phyloP scores from a whole-genome alignment of 495 filamentous ascomycete genomes.

The Tricharina praecox region DNA sequence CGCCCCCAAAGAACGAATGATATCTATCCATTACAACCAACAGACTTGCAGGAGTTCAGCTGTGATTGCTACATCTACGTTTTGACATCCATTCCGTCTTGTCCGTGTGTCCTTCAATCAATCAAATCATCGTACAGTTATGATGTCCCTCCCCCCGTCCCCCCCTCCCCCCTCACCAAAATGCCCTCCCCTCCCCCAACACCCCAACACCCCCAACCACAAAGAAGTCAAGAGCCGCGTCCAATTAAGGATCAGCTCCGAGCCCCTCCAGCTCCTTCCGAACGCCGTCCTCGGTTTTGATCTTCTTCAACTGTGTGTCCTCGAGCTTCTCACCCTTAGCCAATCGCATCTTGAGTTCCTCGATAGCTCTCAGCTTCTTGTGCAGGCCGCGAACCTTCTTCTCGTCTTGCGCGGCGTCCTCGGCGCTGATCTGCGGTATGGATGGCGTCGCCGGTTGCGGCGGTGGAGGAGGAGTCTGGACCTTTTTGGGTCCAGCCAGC shows the following conservation, averaged over 20 bases:
- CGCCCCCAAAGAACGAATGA: too few relatives aligned
- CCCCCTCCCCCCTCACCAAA: too few relatives aligned
- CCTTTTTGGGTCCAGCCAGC: conserved; percentile 5
- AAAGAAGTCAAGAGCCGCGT: not conserved
- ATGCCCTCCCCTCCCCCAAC: too few relatives aligned
- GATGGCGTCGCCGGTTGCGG: too few relatives aligned
- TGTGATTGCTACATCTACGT: too few relatives aligned
- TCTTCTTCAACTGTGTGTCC: conserved; percentile 98
- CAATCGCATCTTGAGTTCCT: conserved; percentile 89
- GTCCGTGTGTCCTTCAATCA: too few relatives aligned
- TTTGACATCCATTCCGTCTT: too few relatives aligned
- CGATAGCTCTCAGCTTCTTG: conserved; percentile 95
- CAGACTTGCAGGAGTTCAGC: too few relatives aligned
- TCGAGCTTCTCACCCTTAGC: conserved; percentile 91
- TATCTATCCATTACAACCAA: too few relatives aligned
- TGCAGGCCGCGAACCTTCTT: conserved; percentile 83
- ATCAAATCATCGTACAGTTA: too few relatives aligned
- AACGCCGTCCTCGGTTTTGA: conserved; percentile 67
- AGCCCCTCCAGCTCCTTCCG: conserved; percentile 56
- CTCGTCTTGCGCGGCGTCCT: conserved; percentile 10
- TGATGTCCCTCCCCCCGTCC: too few relatives aligned
- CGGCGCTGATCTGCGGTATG: conserved; percentile 13
- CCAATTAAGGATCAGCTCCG: not conserved
- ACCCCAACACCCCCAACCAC: too few relatives aligned
- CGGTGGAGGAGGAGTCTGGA: not conserved